Percentiles rank a stretch among this genome's conserved stretches.
phyloP scores from a whole-genome alignment of 2,329 filamentous ascomycete genomes.

The Metarhizium album region DNA sequence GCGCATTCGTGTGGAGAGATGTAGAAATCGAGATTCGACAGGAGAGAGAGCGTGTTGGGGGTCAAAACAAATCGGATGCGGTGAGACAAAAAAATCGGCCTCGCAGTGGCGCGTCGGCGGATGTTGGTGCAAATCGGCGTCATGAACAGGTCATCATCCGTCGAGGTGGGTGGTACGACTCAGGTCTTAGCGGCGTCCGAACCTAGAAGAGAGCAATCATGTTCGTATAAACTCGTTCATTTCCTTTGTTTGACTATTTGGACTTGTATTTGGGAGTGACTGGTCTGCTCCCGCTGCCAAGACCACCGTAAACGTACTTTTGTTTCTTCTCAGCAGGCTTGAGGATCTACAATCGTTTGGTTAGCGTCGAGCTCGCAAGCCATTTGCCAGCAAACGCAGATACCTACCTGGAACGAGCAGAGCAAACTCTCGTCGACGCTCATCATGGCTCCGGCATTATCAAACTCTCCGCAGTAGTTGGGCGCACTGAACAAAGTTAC shows the following conservation, averaged over 20 bases:
- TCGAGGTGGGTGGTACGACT: constrained; percentile 6
- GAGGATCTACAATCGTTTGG: constrained; percentile 56
- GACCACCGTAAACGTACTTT: constrained; percentile 86
- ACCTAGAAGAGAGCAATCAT: constrained; percentile 66
- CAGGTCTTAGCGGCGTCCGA: constrained; percentile 74
- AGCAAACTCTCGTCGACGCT: constrained; percentile 96
- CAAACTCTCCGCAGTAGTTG: constrained; percentile 99
- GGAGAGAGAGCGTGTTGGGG: constrained; percentile 10
- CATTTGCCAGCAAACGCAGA: neutral
- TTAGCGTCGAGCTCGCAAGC: neutral
- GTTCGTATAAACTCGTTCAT: constrained; percentile 44
- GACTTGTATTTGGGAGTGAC: constrained; percentile 14
- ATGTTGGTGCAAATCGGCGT: neutral
- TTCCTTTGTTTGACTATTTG: constrained; percentile 8
- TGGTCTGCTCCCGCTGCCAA: constrained; percentile 40
- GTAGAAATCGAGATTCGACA: constrained; percentile 17
- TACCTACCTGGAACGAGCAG: constrained; percentile 84
- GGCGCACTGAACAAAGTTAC: constrained; percentile 96
- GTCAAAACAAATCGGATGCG: constrained; percentile 2
- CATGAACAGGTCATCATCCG: constrained; percentile 14
- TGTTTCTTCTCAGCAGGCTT: constrained; percentile 99
- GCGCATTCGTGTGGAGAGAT: constrained; percentile 12
- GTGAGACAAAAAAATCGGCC: constrained; percentile 5
- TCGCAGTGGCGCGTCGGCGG: neutral
- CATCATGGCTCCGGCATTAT: constrained; percentile 99